phyloP scores from a whole-genome alignment of 352 stramenopile genomes.

The Pythium sukuiense region DNA sequence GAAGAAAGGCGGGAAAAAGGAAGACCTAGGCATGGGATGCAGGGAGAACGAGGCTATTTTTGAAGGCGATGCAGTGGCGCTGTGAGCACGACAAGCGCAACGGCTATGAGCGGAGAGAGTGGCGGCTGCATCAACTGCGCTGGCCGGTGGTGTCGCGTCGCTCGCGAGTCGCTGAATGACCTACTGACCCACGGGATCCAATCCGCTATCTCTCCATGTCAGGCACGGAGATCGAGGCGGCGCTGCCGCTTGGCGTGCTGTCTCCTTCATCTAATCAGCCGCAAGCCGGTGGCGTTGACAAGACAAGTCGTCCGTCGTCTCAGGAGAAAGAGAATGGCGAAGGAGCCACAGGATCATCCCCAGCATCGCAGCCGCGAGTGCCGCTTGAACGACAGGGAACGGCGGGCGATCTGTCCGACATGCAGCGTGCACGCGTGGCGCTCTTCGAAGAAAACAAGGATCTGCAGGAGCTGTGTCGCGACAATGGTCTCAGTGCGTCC shows the following conservation, averaged over 20 bases:
- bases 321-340: background rate
- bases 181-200: background rate
- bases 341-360: background rate
- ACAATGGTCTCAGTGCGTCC: constrained; percentile 55
- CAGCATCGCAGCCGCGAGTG: background rate
- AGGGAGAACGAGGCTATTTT: background rate
- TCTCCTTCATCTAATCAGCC: background rate
- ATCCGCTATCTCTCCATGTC: background rate
- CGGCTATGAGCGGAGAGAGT: background rate
- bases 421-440: constrained; percentile 35
- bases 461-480: constrained; percentile 61
- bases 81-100: background rate
- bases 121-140: background rate
- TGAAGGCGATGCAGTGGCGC: background rate
- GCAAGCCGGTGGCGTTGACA: background rate
- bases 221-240: background rate
- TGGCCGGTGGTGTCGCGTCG: background rate
- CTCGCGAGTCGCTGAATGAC: background rate
- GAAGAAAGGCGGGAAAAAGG: background rate
- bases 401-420: constrained; percentile 22
- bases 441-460: constrained; percentile 48
- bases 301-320: background rate
- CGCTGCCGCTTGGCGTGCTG: background rate
- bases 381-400: constrained; percentile 16
- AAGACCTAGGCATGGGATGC: background rate